Evolutionary conservation across 108 stramenopile species (phyloP).

Genomic region (Seminavis robusta): DNA sequence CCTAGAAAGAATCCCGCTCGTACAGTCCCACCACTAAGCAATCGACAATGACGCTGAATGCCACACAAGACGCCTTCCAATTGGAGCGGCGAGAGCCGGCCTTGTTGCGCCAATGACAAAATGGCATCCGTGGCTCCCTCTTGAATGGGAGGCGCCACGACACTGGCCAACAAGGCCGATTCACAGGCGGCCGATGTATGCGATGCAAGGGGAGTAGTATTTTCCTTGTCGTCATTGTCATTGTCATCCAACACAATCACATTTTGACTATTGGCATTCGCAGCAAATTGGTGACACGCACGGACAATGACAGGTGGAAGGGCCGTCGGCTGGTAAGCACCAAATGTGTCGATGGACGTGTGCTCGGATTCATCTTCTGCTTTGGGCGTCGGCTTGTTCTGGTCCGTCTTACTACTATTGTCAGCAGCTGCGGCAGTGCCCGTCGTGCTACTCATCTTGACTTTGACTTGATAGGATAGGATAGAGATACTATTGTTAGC

Average conservation of each 20-base stretch:
- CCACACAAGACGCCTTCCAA: slow-evolving; percentile 52
- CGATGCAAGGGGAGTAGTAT: neutral
- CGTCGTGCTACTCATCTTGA: too few species aligned
- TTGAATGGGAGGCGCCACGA: slow-evolving; percentile 17
- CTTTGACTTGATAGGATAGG: too few species aligned
- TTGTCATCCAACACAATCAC: neutral
- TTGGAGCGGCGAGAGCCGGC: slow-evolving; percentile 50
- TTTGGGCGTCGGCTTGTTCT: too few species aligned
- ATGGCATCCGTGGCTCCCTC: slow-evolving; percentile 22
- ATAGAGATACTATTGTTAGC: too few species aligned
- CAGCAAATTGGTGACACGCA: slow-evolving; percentile 6
- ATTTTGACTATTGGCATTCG: neutral
- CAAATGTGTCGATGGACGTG: slow-evolving; percentile 41
- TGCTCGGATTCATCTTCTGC: slow-evolving; percentile 31
- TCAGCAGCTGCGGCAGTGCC: too few species aligned
- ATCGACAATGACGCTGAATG: slow-evolving; percentile 34
- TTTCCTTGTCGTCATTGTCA: neutral
- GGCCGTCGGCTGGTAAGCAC: slow-evolving; percentile 25
- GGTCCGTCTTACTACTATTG: too few species aligned
- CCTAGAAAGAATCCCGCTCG: slow-evolving; percentile 83
- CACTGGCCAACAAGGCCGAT: slow-evolving; percentile 46
- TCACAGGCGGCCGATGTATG: slow-evolving; percentile 50
- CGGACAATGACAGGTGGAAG: slow-evolving; percentile 20
- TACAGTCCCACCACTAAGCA: slow-evolving; percentile 16
- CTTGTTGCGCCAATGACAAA: slow-evolving; percentile 16